Evolutionary conservation across 2,329 filamentous ascomycete genomes (phyloP), one percentile per base, ranked within the genome.

Genomic region (Celoporthe dispersa): DNA sequence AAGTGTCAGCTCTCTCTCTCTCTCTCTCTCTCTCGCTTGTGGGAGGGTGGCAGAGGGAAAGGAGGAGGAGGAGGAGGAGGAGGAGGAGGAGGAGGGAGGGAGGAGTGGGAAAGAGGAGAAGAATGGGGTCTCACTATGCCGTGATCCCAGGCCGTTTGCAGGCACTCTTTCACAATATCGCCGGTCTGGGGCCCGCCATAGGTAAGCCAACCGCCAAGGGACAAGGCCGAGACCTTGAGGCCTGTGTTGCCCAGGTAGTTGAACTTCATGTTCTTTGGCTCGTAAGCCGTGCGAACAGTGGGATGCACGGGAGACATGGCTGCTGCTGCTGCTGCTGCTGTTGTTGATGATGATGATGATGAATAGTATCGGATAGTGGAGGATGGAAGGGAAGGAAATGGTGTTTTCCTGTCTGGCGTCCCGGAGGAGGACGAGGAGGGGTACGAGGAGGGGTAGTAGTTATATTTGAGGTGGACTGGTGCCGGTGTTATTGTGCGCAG

Each of bases 181-280:
- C 79, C 79, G 72, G 80, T 80, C 70, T 80, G 77, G 1, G 78
- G 79, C 25, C 74, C 74, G 67, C 92, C 92, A 74, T 92, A 93
- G 0, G 92, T 94, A 66, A 94, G 84, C 90, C 90, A 91, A 74
- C 89, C 88, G 70, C 89, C 92, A 2, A 94, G 84, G 1, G 90
- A 90, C 72, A 94, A 91, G 61, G 89, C 86, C 37, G 91, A 94
- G 44, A 94, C 91, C 78, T 93, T 89, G 25, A 94, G 85, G 67
- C 92, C 91, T 22, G 90, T 91, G 53, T 86, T 87, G 76, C 92
- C 91, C 9, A 93, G 85, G 80, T 88, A 89, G 74, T 91, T 89
- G 80, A 93, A 93, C 76, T 90, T 84, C 91, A 92, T 93, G 71
- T 82, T 80, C 70, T 72, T 72, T 28, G 70, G 70, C 41, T 72